Base-by-base conservation (phyloP, 2,329 filamentous ascomycete genomes). In the Emericellopsis cladophorae region DNA sequence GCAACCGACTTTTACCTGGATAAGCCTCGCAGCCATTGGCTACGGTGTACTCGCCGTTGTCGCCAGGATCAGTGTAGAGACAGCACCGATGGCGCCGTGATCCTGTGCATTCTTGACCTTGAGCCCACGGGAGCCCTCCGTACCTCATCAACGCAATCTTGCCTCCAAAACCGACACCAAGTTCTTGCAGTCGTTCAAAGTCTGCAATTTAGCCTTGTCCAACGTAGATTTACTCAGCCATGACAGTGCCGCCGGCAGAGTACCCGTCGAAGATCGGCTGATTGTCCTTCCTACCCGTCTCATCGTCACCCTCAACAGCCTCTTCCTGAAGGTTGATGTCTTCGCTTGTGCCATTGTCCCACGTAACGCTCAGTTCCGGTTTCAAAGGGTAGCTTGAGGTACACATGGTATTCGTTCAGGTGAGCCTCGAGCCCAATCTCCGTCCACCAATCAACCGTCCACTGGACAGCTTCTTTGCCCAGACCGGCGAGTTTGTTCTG, bases 21-120 rank as follows among this genome's bases (percentile, higher is more conserved):
- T 90, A 90, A 0, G 77, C 58, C 42, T 78, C 72, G 48, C 82
- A 72, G 1, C 84, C 85, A 48, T 90, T 85, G 44, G 77, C 73
- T 36, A 82, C 81, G 0, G 83, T 90, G 18, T 85, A 66, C 8
- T 81, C 67, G 3, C 83, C 84, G 56, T 95, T 89, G 51, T 90
- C 84, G 32, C 87, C 85, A 0, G 89, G 87, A 54, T 95, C 89
- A 15, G 70, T 79, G 60, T 88, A 95, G 32, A 95, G 38, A 95
- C 66, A 9, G 76, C 74, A 12, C 86, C 89, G 29, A 92, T 66
- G 69, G 90, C 87, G 11, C 88, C 89, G 15, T 92, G 67, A 48
- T 94, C 83, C 54, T 89, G 79, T 1, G 87, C 85, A 42, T 85
- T 76, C 62, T 88, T 90, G 38, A 92, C 77, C 56, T 92, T 93